Evolutionary conservation across 2,329 filamentous ascomycete species (phyloP), one percentile per base, ranked within the genome.

Genomic region (Aspergillus novoparasiticus): DNA sequence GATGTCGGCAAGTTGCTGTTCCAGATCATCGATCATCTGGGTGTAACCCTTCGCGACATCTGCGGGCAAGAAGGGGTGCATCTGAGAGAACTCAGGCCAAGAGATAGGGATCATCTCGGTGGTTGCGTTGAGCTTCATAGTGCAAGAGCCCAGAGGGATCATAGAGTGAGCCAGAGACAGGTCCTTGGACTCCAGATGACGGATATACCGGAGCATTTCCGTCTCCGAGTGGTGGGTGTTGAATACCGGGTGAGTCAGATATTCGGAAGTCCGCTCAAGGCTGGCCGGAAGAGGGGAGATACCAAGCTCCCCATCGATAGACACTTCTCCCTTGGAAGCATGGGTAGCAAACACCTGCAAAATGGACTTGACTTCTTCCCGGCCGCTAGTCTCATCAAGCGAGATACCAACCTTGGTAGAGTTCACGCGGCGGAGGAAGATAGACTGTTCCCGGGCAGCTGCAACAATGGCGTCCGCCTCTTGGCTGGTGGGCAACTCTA

Each of bases 61-160:
- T 0, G 81, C 72, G 0, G 90, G 90, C 43, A 89, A 86, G 72
- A 93, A 93, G 0, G 94, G 94, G 79, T 98, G 94, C 39, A 96
- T 84, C 65, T 90, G 87, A 48, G 91, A 86, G 73, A 94, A 92
- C 57, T 89, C 87, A 0, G 89, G 87, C 80, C 89, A 90, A 0
- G 91, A 91, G 60, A 97, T 85, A 9, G 94, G 90, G 19, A 91
- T 86, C 94, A 98, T 97, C 81, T 97, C 93, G 0, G 92, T 92
- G 3, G 94, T 95, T 48, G 91, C 92, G 77, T 97, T 97, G 59
- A 97, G 88, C 84, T 98, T 98, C 94, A 98, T 98, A 16, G 94
- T 98, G 83, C 94, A 98, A 1, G 94, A 97, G 23, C 94, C 94
- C 1, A 98, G 86, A 2, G 94, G 93, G 65, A 98, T 98, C 94